Evolutionary conservation across 257 asterid genomes (phyloP).

Genomic region (Leonotis leonurus): DNA sequence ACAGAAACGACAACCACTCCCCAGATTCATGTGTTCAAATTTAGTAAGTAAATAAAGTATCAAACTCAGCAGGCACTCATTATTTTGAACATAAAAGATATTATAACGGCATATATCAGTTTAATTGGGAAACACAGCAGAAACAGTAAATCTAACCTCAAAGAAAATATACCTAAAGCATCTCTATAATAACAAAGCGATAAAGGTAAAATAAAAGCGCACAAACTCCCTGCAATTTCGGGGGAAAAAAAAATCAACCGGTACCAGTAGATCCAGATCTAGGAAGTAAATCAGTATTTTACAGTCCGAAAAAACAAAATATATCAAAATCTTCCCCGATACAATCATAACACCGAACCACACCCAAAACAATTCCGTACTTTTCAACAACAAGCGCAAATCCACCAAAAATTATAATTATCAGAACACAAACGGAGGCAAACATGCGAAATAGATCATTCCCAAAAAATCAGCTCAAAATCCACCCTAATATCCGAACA

Average conservation of each 20-base stretch:
- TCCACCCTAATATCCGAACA: neutral
- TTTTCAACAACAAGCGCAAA: neutral
- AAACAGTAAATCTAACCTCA: neutral
- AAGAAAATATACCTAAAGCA: neutral
- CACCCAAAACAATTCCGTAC: neutral
- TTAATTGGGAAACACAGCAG: too few species aligned
- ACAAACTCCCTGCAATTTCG: neutral
- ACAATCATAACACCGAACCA: neutral
- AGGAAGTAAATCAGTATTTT: conserved; percentile 4
- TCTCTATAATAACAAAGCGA: neutral
- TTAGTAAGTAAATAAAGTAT: too few species aligned
- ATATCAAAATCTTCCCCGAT: neutral
- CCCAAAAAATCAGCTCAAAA: conserved; percentile 7
- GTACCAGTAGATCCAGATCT: conserved; percentile 21
- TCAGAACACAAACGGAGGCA: neutral
- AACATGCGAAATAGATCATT: neutral
- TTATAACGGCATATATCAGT: too few species aligned
- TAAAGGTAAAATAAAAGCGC: neutral
- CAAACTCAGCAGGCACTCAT: too few species aligned
- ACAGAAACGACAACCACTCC: too few species aligned
- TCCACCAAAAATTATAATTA: conserved; percentile 1
- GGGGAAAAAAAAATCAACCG: neutral
- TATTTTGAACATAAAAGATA: too few species aligned
- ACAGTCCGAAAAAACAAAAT: conserved; percentile 1
- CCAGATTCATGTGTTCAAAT: too few species aligned